Evolutionary conservation across 495 filamentous ascomycete genomes (phyloP), one percentile per base, ranked within the genome.

Genomic region (Podospora comata): DNA sequence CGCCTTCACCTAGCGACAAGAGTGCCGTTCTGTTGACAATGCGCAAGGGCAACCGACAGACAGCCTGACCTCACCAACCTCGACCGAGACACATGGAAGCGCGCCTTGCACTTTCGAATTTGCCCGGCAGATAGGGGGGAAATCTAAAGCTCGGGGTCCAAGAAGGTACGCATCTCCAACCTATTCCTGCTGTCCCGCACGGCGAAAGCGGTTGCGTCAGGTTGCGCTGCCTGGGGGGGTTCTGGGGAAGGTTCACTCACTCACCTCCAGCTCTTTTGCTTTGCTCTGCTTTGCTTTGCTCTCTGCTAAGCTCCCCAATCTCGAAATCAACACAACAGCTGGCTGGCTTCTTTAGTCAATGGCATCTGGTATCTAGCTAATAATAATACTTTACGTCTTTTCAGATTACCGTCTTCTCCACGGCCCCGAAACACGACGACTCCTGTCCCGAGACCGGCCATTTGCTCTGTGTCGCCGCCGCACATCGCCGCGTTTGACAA

Each of bases 381-480:
- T 26, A 15, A 19, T 58, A 58, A 58, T 58, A 26, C 55, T 20
- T 20, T 26, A 20, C 3, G 9, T 58, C 55, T 26, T 26, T 19
- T n/a, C 55, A 58, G 55, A 58, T 63, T 32, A 3, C n/a, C n/a
- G 1, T 19, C 32, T 48, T 32, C 28, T 34, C 61, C 30, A 39
- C 6, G 32, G 48, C 32, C 30, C n/a, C 28, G 20, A 20, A 60
- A 61, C 16, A 61, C 56, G 23, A 58, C n/a, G 9, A 23, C 4
- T 63, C 28, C 61, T 34, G 61, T 63, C 28, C 61, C 61, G 61
- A 48, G 32, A 48, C 61, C 61, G 61, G 61, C 30, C 28, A 16
- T 18, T 18, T 6, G n/a, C 61, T 9, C 28, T 63, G 61, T 63
- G 28, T 28, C 30, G 34, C 61, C 58, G 32, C 7, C 58, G 28